Percentiles rank a stretch among this genome's conserved stretches.
Conservation (phyloP, 805 yeast species). For the Pichia ethanolica region DNA sequence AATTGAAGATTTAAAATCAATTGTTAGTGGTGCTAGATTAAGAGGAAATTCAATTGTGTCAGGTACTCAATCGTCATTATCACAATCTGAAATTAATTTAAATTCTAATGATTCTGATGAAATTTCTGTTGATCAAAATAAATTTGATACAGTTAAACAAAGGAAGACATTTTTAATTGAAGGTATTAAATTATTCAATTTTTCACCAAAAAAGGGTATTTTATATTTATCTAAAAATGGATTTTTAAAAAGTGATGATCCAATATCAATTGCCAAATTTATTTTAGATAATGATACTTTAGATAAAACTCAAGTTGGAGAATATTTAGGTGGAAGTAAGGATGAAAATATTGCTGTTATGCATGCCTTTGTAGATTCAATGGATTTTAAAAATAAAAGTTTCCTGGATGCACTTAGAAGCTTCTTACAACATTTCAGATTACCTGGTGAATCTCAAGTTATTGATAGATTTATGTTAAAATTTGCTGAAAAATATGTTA, state of each 20-base stretch:
- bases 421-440: constrained; percentile 79
- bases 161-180: constrained; percentile 76
- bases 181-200: constrained; percentile 73
- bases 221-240: constrained; percentile 51
- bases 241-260: constrained; percentile 54
- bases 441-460: constrained; percentile 98
- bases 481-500: constrained; percentile 86
- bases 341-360: constrained; percentile 69
- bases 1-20: constrained; percentile 7
- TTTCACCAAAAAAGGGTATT: constrained; percentile 77
- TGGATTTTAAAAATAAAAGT: constrained; percentile 62
- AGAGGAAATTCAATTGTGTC: constrained; percentile 21
- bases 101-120: constrained; percentile 13
- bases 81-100: constrained; percentile 16
- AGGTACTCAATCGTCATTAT: constrained; percentile 19
- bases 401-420: constrained; percentile 83
- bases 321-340: constrained; percentile 84
- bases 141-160: constrained; percentile 78
- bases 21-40: constrained; percentile 1
- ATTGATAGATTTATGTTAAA: constrained; percentile 95
- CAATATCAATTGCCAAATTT: constrained; percentile 68
- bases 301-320: constrained; percentile 83
- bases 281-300: constrained; percentile 60
- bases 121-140: constrained; percentile 65
- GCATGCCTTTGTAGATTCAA: constrained; percentile 88